Conservation (phyloP, 208 protist genomes). For the Trypanosoma platydactyli region DNA sequence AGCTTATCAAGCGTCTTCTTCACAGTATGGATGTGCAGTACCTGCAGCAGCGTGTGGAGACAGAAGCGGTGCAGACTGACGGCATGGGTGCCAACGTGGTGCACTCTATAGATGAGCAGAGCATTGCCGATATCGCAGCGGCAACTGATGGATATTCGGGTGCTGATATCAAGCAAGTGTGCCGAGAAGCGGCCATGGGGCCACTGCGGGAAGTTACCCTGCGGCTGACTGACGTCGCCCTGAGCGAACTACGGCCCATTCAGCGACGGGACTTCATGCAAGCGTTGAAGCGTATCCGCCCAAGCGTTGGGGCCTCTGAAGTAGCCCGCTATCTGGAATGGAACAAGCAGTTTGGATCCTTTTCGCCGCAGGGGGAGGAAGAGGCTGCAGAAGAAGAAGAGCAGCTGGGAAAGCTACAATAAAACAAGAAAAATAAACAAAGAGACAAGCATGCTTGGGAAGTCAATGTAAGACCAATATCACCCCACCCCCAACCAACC, state of each 20-base stretch:
- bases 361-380: slow-evolving; percentile 28
- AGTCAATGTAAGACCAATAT: too few relatives aligned
- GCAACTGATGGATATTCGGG: slow-evolving; percentile 77
- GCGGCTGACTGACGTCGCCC: slow-evolving; percentile 51
- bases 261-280: slow-evolving; percentile 68
- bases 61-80: background rate
- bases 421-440: slow-evolving; percentile 1
- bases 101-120: slow-evolving; percentile 41
- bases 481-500: too few relatives aligned
- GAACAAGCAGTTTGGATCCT: slow-evolving; percentile 85
- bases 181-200: slow-evolving; percentile 75
- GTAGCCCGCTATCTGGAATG: slow-evolving; percentile 78
- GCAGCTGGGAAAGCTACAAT: slow-evolving; percentile 18
- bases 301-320: slow-evolving; percentile 74
- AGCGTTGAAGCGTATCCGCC: slow-evolving; percentile 72
- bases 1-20: slow-evolving; percentile 68
- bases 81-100: background rate
- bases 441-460: background rate
- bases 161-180: slow-evolving; percentile 76
- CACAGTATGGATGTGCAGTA: slow-evolving; percentile 38
- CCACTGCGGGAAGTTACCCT: slow-evolving; percentile 67
- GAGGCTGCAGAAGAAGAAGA: slow-evolving; percentile 29
- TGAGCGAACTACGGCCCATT: slow-evolving; percentile 60
- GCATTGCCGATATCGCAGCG: slow-evolving; percentile 43
- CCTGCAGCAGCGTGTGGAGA: slow-evolving; percentile 2